These are phyloP conservation scores for Chlamydomonas eustigma DNA, from an alignment of 139 green algal genomes.

Conservation along the genomic window DNA sequence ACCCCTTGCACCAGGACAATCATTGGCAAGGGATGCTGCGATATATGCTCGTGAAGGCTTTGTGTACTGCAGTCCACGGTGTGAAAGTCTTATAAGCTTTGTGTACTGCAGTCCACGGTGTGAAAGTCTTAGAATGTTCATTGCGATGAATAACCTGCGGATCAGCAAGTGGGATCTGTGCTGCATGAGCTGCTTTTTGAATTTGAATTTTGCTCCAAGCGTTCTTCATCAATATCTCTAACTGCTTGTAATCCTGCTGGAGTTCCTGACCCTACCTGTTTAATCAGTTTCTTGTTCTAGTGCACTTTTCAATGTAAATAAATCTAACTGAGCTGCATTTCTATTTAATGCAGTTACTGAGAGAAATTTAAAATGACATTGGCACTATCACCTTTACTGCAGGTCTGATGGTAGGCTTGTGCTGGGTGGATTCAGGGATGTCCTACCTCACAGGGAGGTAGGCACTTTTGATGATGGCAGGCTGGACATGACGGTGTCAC, in stretches of 20 bases:
- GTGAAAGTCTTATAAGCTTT: slow-evolving; percentile 6
- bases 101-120: slow-evolving; percentile 18
- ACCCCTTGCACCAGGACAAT: not conserved
- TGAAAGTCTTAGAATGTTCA: slow-evolving; percentile 7
- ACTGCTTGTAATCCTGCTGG: no score
- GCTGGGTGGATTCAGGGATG: slow-evolving; percentile 29
- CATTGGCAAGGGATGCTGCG: slow-evolving; percentile 13
- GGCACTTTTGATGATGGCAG: slow-evolving; percentile 20
- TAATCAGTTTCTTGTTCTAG: not conserved
- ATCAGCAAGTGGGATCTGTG: no score
- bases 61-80: slow-evolving; percentile 18
- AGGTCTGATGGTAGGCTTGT: slow-evolving; percentile 25
- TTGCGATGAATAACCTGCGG: no score
- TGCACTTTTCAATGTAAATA: not conserved
- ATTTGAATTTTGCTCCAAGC: no score
- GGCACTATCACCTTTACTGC: not conserved
- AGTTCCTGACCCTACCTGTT: no score
- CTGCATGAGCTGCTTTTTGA: no score
- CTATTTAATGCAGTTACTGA: no score
- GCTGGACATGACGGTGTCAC: slow-evolving; percentile 3
- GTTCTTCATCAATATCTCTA: no score
- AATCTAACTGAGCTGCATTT: no score
- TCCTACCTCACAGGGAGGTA: slow-evolving; percentile 26
- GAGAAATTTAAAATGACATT: no score
- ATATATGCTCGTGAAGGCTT: slow-evolving; percentile 23